phyloP scores from a whole-genome alignment of 495 filamentous ascomycete genomes.

The Talaromyces thailandensis region DNA sequence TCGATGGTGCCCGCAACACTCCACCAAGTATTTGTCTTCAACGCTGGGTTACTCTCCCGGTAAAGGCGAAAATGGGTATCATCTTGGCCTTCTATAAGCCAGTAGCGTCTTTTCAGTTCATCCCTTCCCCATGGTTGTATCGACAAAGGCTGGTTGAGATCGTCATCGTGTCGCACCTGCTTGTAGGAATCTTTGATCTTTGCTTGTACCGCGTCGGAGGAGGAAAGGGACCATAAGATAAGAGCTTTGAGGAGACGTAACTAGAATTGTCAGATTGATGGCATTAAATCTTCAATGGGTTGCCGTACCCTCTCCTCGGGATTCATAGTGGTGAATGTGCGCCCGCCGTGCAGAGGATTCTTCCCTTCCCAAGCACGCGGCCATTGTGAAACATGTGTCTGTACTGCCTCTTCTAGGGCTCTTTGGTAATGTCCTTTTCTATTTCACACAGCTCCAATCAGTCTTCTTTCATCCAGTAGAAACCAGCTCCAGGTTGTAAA shows the following conservation, averaged over 20 bases:
- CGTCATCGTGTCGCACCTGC: conserved; percentile 78
- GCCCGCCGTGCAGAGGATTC: conserved; percentile 72
- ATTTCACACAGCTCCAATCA: background rate
- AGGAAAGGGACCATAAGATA: conserved; percentile 81
- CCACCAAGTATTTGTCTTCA: conserved; percentile 78
- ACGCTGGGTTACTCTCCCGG: conserved; percentile 77
- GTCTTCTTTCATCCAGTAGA: background rate
- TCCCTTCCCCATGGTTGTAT: conserved; percentile 94
- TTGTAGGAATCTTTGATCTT: conserved; percentile 88
- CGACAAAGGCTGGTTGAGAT: conserved; percentile 85
- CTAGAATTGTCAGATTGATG: conserved; percentile 35
- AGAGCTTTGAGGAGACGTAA: conserved; percentile 74
- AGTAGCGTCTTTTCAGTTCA: conserved; percentile 84
- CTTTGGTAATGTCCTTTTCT: conserved; percentile 83
- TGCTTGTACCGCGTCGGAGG: conserved; percentile 71
- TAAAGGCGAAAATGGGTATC: conserved; percentile 95
- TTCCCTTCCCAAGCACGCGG: conserved; percentile 74
- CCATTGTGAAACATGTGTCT: conserved; percentile 82
- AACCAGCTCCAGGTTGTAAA: background rate
- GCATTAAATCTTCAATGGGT: conserved; percentile 9
- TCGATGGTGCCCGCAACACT: conserved; percentile 86
- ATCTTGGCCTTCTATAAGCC: conserved; percentile 86
- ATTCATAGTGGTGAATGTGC: conserved; percentile 69
- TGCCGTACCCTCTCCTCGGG: conserved; percentile 69
- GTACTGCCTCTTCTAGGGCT: conserved; percentile 87